phyloP scores from a whole-genome alignment of 129 eudicot species.

The Dittrichia graveolens region DNA sequence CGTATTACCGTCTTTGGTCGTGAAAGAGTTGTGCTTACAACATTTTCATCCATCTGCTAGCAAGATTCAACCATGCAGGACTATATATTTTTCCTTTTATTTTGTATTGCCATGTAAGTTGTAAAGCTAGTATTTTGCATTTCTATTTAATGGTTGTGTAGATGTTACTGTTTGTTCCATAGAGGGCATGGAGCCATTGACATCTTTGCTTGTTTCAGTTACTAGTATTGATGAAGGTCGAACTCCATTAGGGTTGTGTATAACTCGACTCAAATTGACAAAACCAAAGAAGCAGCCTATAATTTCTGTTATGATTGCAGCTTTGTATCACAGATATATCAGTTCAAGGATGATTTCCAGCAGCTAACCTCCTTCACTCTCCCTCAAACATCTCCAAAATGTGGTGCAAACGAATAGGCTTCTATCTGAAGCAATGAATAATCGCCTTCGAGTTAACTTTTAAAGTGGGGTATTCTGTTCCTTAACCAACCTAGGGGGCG shows the following conservation, averaged over 20 bases:
- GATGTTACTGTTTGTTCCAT: neutral
- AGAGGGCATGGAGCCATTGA: neutral
- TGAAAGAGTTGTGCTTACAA: neutral
- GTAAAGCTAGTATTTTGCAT: neutral
- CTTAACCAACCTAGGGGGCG: too few relatives aligned
- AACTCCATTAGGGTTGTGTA: neutral
- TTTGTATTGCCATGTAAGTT: neutral
- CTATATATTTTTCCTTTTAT: neutral
- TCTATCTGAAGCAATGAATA: too few relatives aligned
- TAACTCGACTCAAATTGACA: neutral
- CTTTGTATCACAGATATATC: too few relatives aligned
- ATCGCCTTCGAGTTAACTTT: too few relatives aligned
- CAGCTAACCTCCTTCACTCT: too few relatives aligned
- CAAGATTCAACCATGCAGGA: too few relatives aligned
- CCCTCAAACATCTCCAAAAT: too few relatives aligned
- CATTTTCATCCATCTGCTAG: neutral
- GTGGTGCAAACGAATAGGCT: too few relatives aligned
- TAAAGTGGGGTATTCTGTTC: too few relatives aligned
- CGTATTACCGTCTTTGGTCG: neutral
- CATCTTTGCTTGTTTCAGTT: neutral
- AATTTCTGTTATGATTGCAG: too few relatives aligned
- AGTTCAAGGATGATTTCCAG: too few relatives aligned
- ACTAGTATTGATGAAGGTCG: neutral
- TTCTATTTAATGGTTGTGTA: neutral
- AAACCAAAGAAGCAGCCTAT: neutral